Percentiles rank a stretch among this genome's conserved stretches.
Evolutionary conservation across 192 early-diverging fungal genomes (phyloP).

Genomic region (Hyaloraphidium curvatum): DNA sequence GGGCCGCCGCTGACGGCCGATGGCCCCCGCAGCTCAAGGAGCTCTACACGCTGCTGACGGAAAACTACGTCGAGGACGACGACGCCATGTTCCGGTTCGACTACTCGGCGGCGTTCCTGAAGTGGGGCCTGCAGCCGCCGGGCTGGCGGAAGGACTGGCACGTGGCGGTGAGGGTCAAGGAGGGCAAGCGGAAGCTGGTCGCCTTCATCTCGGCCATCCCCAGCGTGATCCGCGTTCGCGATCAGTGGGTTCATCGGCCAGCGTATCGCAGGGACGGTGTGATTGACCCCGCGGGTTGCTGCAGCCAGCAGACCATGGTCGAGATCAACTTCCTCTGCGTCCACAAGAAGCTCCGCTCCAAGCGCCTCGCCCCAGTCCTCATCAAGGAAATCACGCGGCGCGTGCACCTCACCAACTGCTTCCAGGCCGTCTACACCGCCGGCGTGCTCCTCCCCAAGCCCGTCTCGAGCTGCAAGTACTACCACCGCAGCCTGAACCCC

Average conservation of each 20-base stretch:
- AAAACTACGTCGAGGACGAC: slow-evolving; percentile 95
- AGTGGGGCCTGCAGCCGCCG: slow-evolving; percentile 89
- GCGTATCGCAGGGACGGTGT: background rate
- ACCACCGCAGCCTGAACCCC: slow-evolving; percentile 82
- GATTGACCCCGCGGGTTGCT: background rate
- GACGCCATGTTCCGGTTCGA: slow-evolving; percentile 93
- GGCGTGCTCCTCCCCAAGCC: slow-evolving; percentile 83
- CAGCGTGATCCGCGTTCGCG: slow-evolving; percentile 32
- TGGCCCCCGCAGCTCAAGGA: slow-evolving; percentile 33
- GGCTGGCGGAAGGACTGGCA: slow-evolving; percentile 79
- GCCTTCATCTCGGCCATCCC: slow-evolving; percentile 95
- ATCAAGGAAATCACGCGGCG: slow-evolving; percentile 95
- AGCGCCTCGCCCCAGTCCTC: slow-evolving; percentile 84
- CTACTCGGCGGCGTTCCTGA: slow-evolving; percentile 78
- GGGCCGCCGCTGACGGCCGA: background rate
- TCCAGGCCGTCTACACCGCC: slow-evolving; percentile 96
- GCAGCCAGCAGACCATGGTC: slow-evolving; percentile 39
- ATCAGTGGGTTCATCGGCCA: background rate
- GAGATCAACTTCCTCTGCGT: slow-evolving; percentile 98
- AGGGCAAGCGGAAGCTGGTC: slow-evolving; percentile 64
- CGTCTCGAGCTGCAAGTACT: slow-evolving; percentile 64
- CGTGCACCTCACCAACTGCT: slow-evolving; percentile 75
- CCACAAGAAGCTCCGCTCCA: slow-evolving; percentile 85
- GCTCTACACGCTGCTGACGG: slow-evolving; percentile 69
- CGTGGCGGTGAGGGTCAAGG: slow-evolving; percentile 69